Conservation (phyloP, 306 rosid species). For the Glycyrrhiza uralensis region DNA sequence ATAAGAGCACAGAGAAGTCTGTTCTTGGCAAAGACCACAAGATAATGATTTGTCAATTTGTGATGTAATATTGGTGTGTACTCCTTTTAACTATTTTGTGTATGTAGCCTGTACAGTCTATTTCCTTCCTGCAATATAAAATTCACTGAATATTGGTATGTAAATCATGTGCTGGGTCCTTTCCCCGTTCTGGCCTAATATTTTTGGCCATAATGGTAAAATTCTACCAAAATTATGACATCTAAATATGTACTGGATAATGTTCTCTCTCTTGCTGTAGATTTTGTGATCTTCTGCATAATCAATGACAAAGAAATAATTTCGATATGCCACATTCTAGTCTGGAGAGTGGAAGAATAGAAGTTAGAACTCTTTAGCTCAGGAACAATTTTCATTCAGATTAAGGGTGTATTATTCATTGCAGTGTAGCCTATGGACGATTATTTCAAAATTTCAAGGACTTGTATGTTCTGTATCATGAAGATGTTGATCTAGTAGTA, state of each 20-base stretch:
- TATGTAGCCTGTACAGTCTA: conserved; percentile 22
- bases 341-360: neutral
- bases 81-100: conserved; percentile 8
- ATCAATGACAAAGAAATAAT: neutral
- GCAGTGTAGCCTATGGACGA: neutral
- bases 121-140: conserved; percentile 12
- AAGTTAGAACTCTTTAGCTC: too few species aligned
- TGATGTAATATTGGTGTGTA: conserved; percentile 20
- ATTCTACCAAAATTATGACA: neutral
- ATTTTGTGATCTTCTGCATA: neutral
- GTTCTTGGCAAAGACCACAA: conserved; percentile 6
- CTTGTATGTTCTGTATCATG: neutral
- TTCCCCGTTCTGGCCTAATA: neutral
- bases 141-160: neutral
- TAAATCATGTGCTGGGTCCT: conserved; percentile 11
- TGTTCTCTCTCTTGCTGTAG: neutral
- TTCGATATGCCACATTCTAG: neutral
- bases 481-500: neutral
- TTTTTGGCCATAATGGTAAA: conserved; percentile 1
- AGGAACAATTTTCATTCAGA: neutral
- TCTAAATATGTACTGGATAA: neutral
- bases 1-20: too few species aligned
- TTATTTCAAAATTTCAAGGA: neutral
- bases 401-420: neutral
- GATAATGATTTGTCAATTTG: conserved; percentile 17